Evolutionary conservation across 192 early-diverging fungal genomes (phyloP), one percentile per base, ranked within the genome.

Genomic region (Rhizophagus sp.): DNA sequence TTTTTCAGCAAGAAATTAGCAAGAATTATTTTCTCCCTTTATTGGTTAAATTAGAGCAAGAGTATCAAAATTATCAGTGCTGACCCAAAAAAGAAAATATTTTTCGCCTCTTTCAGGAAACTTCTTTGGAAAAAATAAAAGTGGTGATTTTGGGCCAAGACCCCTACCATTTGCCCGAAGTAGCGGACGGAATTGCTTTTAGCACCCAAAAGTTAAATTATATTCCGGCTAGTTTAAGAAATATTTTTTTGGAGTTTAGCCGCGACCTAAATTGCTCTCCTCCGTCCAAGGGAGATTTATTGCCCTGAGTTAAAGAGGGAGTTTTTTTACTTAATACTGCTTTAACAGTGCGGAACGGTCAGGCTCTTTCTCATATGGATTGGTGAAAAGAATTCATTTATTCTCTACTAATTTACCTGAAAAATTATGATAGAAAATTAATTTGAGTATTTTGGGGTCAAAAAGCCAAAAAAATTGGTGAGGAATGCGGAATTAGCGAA

Each of bases 81-180:
- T 73, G 72, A 73, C 72, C 72, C 3, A 73, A 22, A 1, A 73
- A 73, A 73, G 72, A 73, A 73, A 73, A 73, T 73, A 73, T 73
- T 73, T 73, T 73, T 49, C 72, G 72, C 25, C 72, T 73, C 17
- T 73, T 73, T 73, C 72, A 41, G 44, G 72, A 73, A 50, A 73
- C 49, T 50, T 47, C 72, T 30, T 5, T 50, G 19, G 50, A 47
- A 8, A 73, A 73, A 73, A 73, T 73, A 49, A 73, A 73, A 73
- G 72, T 73, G 24, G 44, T 73, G 44, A 73, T 73, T 1, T 73
- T 73, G 49, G 72, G 72, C 2, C 72, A 73, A 73, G 72, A 73
- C 44, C 72, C 72, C 49, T 73, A 73, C 49, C 72, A 73, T 10
- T 73, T 49, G 24, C 72, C 72, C 0, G 72, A 50, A 73, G 44